Base-by-base conservation (phyloP, 805 yeast species). In the Candida odintsovae region DNA sequence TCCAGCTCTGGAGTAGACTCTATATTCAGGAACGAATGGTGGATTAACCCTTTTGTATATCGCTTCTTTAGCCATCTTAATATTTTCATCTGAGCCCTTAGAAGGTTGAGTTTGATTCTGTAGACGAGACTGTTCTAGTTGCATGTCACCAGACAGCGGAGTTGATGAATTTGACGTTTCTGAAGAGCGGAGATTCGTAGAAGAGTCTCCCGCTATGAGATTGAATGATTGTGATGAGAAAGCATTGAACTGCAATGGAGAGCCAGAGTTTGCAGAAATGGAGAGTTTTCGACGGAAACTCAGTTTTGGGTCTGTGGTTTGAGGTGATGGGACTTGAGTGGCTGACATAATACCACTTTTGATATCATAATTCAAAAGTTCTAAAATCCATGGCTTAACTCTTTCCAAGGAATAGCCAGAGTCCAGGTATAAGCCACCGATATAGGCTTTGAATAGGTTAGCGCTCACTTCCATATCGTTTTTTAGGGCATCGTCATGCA, bases 41-140 rank as follows among this genome's bases (percentile, higher is more conserved):
- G 84, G 82, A 19, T 80, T 70, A 0, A 90, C 89, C 16, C 83
- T 71, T 38, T 76, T 64, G 7, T 86, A 85, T 15, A 86, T 68
- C 49, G 76, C 77, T 11, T 77, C 73, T 57, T 86, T 86, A 72
- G 71, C 55, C 77, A 76, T 3, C 81, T 56, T 15, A 73, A 72
- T 40, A 49, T 46, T 58, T 50, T 47, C 62, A 41, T 70, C 63
- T 35, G 70, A 65, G 4, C 78, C 29, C 19, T 4, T 16, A 38
- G 22, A 15, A 6, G 20, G 77, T 70, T 33, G 82, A 62, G 45
- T 66, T 58, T 3, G 89, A 83, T 15, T 66, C 59, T 50, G 36
- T 72, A 59, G 47, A 76, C 73, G 22, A 33, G 29, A 2, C 12
- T 19, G 39, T 20, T 19, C 15, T 11, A 4, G n/a, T 20, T 13